Evolutionary conservation across 2,329 filamentous ascomycete genomes (phyloP).

Genomic region (Diaporthe helianthi): DNA sequence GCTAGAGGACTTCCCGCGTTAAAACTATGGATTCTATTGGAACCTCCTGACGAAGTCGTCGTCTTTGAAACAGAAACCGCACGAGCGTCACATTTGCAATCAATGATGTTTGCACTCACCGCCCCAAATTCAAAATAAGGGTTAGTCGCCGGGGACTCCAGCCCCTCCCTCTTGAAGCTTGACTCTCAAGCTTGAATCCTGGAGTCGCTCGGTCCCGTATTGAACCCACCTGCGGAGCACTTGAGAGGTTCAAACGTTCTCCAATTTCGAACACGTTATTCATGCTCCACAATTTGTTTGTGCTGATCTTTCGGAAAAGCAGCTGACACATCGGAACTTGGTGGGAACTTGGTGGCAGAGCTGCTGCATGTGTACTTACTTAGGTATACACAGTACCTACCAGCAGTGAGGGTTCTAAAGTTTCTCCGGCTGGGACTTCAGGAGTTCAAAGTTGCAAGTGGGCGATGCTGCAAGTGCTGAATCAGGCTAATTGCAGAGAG

Average conservation of each 20-base stretch:
- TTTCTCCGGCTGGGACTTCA: neutral
- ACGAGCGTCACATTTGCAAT: too few species aligned
- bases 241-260: neutral
- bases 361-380: too few species aligned
- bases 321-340: neutral
- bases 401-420: neutral
- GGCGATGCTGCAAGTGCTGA: constrained; percentile 1
- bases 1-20: too few species aligned
- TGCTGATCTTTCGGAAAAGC: neutral
- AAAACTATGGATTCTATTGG: neutral
- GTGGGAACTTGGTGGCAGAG: too few species aligned
- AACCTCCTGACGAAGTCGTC: too few species aligned
- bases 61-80: constrained; percentile 21
- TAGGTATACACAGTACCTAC: neutral
- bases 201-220: constrained; percentile 9
- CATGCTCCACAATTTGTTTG: neutral
- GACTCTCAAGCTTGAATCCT: too few species aligned
- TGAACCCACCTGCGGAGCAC: neutral
- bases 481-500: neutral
- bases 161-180: constrained; percentile 14
- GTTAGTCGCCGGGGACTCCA: neutral
- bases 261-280: neutral
- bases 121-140: neutral
- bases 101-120: neutral
- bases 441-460: too few species aligned